These are phyloP conservation scores for Podospora appendiculata DNA, from an alignment of 495 filamentous ascomycete genomes.

Conservation along the genomic window DNA sequence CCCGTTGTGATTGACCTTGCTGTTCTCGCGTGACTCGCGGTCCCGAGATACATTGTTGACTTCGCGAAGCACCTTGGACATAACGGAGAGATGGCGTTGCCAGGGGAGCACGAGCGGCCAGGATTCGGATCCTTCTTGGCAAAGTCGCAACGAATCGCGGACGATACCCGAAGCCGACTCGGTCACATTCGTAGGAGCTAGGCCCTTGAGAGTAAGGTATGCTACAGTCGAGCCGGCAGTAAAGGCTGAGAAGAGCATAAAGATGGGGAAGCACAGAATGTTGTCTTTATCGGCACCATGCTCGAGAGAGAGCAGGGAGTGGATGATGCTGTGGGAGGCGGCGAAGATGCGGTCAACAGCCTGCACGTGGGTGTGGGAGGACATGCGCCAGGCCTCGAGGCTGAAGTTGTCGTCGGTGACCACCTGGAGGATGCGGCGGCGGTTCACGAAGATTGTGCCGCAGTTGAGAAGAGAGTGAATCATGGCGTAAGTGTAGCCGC, in stretches of 20 bases:
- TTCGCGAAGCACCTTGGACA: conserved; percentile 40
- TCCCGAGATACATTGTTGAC: conserved; percentile 22
- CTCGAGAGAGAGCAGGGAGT: conserved; percentile 36
- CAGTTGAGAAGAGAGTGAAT: conserved; percentile 44
- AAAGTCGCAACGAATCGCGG: conserved; percentile 38
- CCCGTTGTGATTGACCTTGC: conserved; percentile 13
- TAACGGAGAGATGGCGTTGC: conserved; percentile 42
- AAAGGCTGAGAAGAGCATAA: conserved; percentile 46
- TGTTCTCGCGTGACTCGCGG: conserved; percentile 18
- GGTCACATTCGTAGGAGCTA: conserved; percentile 36
- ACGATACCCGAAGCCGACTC: conserved; percentile 41
- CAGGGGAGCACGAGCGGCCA: conserved; percentile 44
- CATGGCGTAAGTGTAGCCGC: conserved; percentile 44
- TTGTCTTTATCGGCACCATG: conserved; percentile 40
- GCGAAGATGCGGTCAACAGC: conserved; percentile 40
- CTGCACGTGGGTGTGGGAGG: conserved; percentile 27
- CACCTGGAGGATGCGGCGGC: conserved; percentile 41
- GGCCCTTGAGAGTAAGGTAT: conserved; percentile 41
- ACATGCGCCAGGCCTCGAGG: conserved; percentile 36
- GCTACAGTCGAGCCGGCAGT: conserved; percentile 43
- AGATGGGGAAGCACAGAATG: conserved; percentile 41
- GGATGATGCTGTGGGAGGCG: conserved; percentile 42
- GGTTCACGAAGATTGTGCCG: conserved; percentile 43
- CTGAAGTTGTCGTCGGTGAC: conserved; percentile 38
- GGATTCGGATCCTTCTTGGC: conserved; percentile 38